These are phyloP conservation scores for Salix suchowensis DNA, from an alignment of 345 rosid genomes.

Conservation along the genomic window DNA sequence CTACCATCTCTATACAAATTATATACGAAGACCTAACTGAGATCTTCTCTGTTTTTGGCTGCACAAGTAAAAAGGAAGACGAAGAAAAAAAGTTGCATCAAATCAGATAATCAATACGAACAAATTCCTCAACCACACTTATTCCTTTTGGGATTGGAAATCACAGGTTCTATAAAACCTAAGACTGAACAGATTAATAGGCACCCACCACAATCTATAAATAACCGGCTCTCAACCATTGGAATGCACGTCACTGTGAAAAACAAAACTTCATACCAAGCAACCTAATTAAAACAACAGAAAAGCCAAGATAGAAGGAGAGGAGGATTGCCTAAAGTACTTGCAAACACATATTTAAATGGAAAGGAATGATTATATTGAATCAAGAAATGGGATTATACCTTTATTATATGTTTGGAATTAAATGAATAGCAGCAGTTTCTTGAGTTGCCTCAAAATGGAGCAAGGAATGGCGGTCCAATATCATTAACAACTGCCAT, in stretches of 20 bases:
- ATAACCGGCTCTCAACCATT: no score
- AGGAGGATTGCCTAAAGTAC: no score
- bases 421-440: not conserved
- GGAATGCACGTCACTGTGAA: no score
- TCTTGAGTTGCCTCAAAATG: conserved; percentile 35
- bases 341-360: no score
- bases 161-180: no score
- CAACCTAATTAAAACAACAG: no score
- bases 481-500: conserved; percentile 9
- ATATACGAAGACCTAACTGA: no score
- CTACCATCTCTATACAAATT: conserved; percentile 1
- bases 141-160: not conserved
- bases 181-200: no score
- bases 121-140: not conserved
- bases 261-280: no score
- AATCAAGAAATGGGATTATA: not conserved
- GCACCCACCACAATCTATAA: no score
- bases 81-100: not conserved
- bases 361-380: no score
- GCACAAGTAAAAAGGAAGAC: conserved; percentile 4
- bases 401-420: not conserved
- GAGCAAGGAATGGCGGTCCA: conserved; percentile 50
- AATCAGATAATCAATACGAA: not conserved
- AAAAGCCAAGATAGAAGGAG: no score
- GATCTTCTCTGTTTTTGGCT: conserved; percentile 8